phyloP scores from a whole-genome alignment of 2,329 filamentous ascomycete genomes.

The Fusarium irregulare region DNA sequence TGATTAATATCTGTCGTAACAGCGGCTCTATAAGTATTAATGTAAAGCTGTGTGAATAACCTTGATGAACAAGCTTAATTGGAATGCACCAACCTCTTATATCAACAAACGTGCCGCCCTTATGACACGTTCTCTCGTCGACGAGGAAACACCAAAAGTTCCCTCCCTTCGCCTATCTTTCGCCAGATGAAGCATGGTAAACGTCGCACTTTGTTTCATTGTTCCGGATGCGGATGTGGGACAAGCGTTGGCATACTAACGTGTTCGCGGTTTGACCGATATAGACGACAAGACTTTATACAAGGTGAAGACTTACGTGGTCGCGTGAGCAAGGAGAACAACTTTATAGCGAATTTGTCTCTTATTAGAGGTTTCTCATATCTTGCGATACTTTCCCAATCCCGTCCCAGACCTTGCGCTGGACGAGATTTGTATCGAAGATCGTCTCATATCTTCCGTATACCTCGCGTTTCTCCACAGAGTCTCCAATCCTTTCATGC shows the following conservation, averaged over 20 bases:
- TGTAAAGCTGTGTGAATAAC: background rate
- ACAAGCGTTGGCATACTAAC: background rate
- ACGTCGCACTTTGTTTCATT: conserved; percentile 3
- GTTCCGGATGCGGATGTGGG: conserved; percentile 28
- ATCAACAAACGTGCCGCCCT: background rate
- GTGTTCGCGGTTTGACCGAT: background rate
- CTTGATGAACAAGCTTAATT: background rate
- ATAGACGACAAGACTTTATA: background rate
- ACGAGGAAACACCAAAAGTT: conserved; percentile 1
- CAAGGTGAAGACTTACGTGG: background rate
- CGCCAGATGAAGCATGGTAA: conserved; percentile 31
- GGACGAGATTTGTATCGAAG: background rate
- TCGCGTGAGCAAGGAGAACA: background rate
- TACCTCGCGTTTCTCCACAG: background rate
- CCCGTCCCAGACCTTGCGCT: background rate
- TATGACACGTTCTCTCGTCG: background rate
- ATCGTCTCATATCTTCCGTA: background rate
- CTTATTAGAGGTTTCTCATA: background rate
- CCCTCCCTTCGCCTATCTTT: conserved; percentile 9
- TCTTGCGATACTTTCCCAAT: background rate
- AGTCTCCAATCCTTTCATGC: background rate
- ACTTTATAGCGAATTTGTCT: background rate
- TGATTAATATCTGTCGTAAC: background rate
- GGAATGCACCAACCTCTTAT: conserved; percentile 2
- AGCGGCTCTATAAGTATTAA: background rate